phyloP scores from a whole-genome alignment of 129 eudicot genomes.

The Flaveria brownii region DNA sequence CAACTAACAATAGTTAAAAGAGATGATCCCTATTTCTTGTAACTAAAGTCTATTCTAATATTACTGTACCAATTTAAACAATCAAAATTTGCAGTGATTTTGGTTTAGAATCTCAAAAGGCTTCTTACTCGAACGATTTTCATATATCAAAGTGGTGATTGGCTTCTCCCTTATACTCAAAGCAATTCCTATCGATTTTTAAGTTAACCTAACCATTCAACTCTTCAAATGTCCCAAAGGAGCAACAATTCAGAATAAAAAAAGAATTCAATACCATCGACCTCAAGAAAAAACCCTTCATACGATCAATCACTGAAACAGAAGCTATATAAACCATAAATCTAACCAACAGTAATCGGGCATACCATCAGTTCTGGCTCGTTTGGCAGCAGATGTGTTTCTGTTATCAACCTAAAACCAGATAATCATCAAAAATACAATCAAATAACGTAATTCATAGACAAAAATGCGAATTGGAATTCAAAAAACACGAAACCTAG shows the following conservation, averaged over 20 bases:
- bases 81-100: neutral
- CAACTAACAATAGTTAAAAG: neutral
- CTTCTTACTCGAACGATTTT: neutral
- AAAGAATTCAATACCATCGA: neutral
- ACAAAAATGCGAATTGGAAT: neutral
- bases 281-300: neutral
- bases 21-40: neutral
- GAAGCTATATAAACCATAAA: neutral
- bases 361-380: conserved; percentile 94
- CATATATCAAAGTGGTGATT: conserved; percentile 1
- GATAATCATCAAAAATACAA: neutral
- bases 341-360: neutral
- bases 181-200: neutral
- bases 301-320: neutral
- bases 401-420: conserved; percentile 69
- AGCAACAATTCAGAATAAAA: neutral
- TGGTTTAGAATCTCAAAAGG: neutral
- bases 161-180: neutral
- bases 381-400: conserved; percentile 79
- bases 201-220: conserved; percentile 14
- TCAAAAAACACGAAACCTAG: conserved; percentile 5
- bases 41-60: neutral
- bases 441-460: neutral
- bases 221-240: neutral
- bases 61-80: neutral